A percentile compares a stretch with the other conserved stretches of the same genome.
These are phyloP conservation scores for Mucor mucedo DNA, from an alignment of 371 early-diverging fungal species.

Conservation along the genomic window DNA sequence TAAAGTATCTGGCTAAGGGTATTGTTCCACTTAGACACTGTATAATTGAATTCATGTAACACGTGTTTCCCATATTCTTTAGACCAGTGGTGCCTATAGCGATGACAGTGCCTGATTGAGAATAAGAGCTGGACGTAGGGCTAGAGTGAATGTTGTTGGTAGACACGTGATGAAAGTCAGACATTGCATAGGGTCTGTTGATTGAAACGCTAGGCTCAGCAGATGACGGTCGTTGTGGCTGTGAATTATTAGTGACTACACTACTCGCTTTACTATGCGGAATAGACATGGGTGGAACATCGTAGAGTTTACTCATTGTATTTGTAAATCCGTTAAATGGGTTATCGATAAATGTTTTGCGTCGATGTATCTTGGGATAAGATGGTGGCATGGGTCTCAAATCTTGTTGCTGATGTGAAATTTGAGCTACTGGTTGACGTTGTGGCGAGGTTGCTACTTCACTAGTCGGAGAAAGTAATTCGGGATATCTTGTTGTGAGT, in stretches of 20 bases:
- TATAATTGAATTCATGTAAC: slow-evolving; percentile 95
- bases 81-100: slow-evolving; percentile 78
- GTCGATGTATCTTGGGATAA: slow-evolving; percentile 31
- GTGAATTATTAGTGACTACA: slow-evolving; percentile 2
- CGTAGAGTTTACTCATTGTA: slow-evolving; percentile 31
- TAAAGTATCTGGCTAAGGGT: slow-evolving; percentile 82
- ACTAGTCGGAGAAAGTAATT: slow-evolving; percentile 7
- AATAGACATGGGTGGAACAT: slow-evolving; percentile 28
- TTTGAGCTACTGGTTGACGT: background rate
- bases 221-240: slow-evolving; percentile 9
- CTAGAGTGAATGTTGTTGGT: slow-evolving; percentile 18
- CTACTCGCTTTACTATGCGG: slow-evolving; percentile 9
- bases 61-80: slow-evolving; percentile 96
- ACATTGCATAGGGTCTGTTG: slow-evolving; percentile 16
- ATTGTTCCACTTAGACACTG: slow-evolving; percentile 90
- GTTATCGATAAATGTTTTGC: slow-evolving; percentile 65
- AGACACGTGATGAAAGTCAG: slow-evolving; percentile 26
- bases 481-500: slow-evolving; percentile 21
- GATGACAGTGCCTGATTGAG: slow-evolving; percentile 48
- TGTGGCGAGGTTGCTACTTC: background rate
- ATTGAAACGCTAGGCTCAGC: slow-evolving; percentile 11
- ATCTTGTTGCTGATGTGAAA: slow-evolving; percentile 7
- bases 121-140: slow-evolving; percentile 37
- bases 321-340: slow-evolving; percentile 65
- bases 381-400: slow-evolving; percentile 18